Evolutionary conservation across 2,329 filamentous ascomycete species (phyloP).

Genomic region (Lecanicillium sp.): DNA sequence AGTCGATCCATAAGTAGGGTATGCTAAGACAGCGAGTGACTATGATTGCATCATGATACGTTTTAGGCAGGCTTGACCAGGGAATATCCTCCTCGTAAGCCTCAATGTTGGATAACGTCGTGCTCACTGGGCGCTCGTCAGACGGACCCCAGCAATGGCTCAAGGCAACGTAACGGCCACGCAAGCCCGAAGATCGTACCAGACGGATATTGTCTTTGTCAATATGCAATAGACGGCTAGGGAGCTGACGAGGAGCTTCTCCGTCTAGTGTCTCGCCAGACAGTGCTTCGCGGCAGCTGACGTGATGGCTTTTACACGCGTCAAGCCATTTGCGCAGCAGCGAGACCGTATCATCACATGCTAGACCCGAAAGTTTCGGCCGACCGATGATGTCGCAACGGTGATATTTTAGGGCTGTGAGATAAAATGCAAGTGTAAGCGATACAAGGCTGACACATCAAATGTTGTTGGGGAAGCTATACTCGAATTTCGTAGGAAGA

Average conservation of each 20-base stretch:
- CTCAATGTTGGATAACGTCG: no score
- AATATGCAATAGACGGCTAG: not conserved
- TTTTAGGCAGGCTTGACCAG: no score
- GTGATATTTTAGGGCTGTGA: not conserved
- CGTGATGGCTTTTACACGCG: not conserved
- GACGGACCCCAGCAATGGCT: no score
- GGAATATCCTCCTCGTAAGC: no score
- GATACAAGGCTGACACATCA: conserved; percentile 3
- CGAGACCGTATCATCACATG: conserved; percentile 1
- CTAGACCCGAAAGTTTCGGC: not conserved
- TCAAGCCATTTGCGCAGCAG: not conserved
- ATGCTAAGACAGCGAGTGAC: no score
- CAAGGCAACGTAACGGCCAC: no score
- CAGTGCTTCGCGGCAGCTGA: not conserved
- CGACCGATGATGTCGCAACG: conserved; percentile 1
- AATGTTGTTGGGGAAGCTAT: no score
- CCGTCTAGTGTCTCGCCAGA: not conserved
- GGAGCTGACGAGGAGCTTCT: not conserved
- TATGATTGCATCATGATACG: no score
- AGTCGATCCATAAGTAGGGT: no score
- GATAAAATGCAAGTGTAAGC: not conserved
- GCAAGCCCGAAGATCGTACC: not conserved
- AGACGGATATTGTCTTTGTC: not conserved
- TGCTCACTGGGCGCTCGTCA: no score
- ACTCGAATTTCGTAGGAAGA: not conserved